Percentiles rank a stretch among this genome's conserved stretches.
Conservation (phyloP, 768 basidiomycete genomes). For the Leccinellum albellum region DNA sequence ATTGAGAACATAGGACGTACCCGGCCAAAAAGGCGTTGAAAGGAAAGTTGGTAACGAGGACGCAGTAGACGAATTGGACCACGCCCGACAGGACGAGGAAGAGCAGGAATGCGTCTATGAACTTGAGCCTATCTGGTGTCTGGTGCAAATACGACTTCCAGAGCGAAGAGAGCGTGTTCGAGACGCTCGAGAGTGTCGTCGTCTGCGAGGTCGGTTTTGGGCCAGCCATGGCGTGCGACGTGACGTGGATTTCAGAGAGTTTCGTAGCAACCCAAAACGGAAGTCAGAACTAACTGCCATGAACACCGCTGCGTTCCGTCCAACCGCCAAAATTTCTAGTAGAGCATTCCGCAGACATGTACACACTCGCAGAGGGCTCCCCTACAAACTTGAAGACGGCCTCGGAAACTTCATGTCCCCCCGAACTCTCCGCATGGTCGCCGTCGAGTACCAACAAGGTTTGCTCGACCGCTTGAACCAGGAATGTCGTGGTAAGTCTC, state of each 20-base stretch:
- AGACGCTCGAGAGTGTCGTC: conserved; percentile 10
- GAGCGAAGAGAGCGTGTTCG: conserved; percentile 48
- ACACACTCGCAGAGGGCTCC: conserved; percentile 53
- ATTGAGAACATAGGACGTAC: conserved; percentile 48
- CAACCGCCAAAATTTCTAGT: conserved; percentile 12
- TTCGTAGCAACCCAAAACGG: conserved; percentile 2
- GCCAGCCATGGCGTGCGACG: conserved; percentile 34
- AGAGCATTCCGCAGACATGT: conserved; percentile 31
- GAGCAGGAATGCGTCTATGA: conserved; percentile 88
- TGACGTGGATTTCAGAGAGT: conserved; percentile 18
- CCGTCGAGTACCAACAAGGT: conserved; percentile 84
- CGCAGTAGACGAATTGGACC: conserved; percentile 86
- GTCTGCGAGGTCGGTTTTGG: conserved; percentile 27
- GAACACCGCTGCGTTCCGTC: conserved; percentile 17
- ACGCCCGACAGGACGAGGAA: conserved; percentile 92
- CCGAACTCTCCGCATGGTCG: conserved; percentile 63
- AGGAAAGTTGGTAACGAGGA: conserved; percentile 88
- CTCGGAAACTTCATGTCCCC: conserved; percentile 78
- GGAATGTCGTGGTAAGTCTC: conserved; percentile 59
- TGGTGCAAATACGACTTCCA: conserved; percentile 74
- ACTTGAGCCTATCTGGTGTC: conserved; percentile 83
- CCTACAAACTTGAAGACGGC: conserved; percentile 67
- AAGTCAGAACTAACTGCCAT: conserved; percentile 13
- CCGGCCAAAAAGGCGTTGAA: conserved; percentile 97
- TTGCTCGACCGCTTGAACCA: conserved; percentile 74